Base-by-base conservation (phyloP, 2,329 filamentous ascomycete genomes). In the Aureobasidium sp. region DNA sequence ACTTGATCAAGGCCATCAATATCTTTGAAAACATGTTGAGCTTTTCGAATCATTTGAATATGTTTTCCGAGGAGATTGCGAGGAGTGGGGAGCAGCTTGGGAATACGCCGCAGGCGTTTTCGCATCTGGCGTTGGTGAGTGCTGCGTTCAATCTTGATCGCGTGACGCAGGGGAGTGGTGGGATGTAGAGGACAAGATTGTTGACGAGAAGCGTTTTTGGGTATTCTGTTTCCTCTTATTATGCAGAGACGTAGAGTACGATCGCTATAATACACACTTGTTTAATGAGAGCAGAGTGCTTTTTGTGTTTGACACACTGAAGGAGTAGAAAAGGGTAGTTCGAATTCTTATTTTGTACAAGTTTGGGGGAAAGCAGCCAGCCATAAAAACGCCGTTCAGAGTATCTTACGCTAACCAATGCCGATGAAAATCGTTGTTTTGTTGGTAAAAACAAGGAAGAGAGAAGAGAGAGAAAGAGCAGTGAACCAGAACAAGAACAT, bases 11-110 rank as follows among this genome's bases (percentile, higher is more conserved):
- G 53, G 78, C 88, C 7, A 80, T 89, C 66, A 87, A 83, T 66
- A 78, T 90, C 45, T 91, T 91, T 67, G 88, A 91, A 74, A 90
- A 90, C 69, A 89, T 91, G 80, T 78, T 91, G 27, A 82, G 82
- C 66, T 91, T 90, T 75, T 84, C 86, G 1, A 92, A 91, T 71
- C 88, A 91, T 71, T 74, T 91, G 61, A 82, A 82, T 68, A 91
- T 91, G 83, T 91, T 91, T 72, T 89, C 86, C 8, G 88, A 91
- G 71, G 88, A 91, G 75, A 91, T 91, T 68, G 83, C 87, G 5
- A 79, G 86, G 59, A 86, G 82, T 57, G 89, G 89, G 12, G 88
- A 91, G 74, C 88, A 91, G 75, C 78, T 91, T 63, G 89, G 89
- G 1, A 91, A 91, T 70, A 91, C 87, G 17, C 88, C 89, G 0